A percentile compares a stretch with the other conserved stretches of the same genome.
phyloP scores from a whole-genome alignment of 495 filamentous ascomycete species.

The Aspergillus kassunensis region DNA sequence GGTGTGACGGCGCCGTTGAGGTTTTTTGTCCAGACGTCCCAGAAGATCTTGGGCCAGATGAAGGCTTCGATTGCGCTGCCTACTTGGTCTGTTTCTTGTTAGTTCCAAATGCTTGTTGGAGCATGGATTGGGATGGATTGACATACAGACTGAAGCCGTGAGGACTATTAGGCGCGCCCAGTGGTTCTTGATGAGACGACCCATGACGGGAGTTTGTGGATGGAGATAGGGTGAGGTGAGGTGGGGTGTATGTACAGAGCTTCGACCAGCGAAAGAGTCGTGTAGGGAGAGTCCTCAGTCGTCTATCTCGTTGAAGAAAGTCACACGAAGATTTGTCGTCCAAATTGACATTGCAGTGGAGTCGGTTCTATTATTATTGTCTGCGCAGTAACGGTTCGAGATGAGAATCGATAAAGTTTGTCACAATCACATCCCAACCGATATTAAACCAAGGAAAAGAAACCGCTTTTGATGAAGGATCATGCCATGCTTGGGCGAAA shows the following conservation, averaged over 20 bases:
- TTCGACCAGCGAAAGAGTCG: constrained; percentile 31
- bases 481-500: constrained; percentile 5
- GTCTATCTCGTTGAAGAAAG: constrained; percentile 7
- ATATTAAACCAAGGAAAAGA: constrained; percentile 1
- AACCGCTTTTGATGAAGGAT: constrained; percentile 1
- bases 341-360: constrained; percentile 16
- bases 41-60: constrained; percentile 99
- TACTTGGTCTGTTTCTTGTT: constrained; percentile 64
- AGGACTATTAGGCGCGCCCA: constrained; percentile 92
- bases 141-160: constrained; percentile 78
- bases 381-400: background rate
- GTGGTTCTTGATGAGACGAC: constrained; percentile 98
- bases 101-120: background rate
- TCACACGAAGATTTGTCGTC: background rate
- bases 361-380: background rate
- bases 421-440: constrained; percentile 3
- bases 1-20: constrained; percentile 83
- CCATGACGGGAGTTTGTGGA: constrained; percentile 58
- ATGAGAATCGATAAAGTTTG: background rate
- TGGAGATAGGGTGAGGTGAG: background rate
- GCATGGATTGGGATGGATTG: background rate
- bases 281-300: background rate
- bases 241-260: constrained; percentile 1
- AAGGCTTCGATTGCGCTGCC: constrained; percentile 78
- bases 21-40: constrained; percentile 92